phyloP scores from a whole-genome alignment of 2,329 filamentous ascomycete genomes.

The Dactylellina drechsleri region DNA sequence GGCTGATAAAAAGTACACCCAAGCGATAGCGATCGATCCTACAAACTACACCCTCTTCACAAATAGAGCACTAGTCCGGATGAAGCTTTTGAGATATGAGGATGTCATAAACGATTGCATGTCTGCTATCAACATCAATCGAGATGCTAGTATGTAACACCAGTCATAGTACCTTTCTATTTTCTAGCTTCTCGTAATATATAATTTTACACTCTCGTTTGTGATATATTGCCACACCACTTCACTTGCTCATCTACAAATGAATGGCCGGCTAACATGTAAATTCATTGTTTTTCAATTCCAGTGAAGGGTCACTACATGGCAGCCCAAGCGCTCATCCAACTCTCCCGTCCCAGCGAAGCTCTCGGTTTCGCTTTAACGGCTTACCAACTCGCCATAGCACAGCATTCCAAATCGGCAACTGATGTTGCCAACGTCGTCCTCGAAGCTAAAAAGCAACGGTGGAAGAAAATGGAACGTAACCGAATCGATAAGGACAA shows the following conservation, averaged over 20 bases:
- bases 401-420: constrained; percentile 73
- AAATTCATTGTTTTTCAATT: neutral
- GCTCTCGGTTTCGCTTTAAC: constrained; percentile 75
- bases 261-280: neutral
- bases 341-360: constrained; percentile 75
- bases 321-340: constrained; percentile 76
- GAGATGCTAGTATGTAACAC: constrained; percentile 65
- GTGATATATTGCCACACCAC: too few relatives aligned
- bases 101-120: constrained; percentile 81
- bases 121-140: constrained; percentile 75
- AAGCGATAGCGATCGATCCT: constrained; percentile 74
- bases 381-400: constrained; percentile 77
- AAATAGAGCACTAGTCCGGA: constrained; percentile 84
- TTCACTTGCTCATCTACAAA: too few relatives aligned
- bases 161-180: neutral
- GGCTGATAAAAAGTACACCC: constrained; percentile 77
- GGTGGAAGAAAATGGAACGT: constrained; percentile 81
- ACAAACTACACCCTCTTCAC: constrained; percentile 83
- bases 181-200: neutral
- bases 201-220: too few relatives aligned
- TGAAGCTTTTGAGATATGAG: constrained; percentile 78
- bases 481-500: constrained; percentile 68
- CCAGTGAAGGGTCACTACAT: constrained; percentile 49
- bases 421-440: constrained; percentile 78
- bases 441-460: constrained; percentile 81